A percentile compares a stretch with the other conserved stretches of the same genome.
Conservation (phyloP, 2,329 filamentous ascomycete species). For the Fusarium dlaminii region DNA sequence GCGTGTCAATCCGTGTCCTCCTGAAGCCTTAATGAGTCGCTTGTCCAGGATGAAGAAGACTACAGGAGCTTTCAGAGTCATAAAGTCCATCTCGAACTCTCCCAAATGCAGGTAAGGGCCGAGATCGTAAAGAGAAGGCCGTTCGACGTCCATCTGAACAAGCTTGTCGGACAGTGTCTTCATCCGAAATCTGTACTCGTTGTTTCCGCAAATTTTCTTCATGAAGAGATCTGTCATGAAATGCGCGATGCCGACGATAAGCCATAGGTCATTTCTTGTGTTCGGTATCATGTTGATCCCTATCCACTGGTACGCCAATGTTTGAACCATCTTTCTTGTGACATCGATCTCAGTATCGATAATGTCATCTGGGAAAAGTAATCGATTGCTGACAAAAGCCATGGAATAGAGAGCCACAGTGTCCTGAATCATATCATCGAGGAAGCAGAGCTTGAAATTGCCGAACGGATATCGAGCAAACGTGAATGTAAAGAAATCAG, state of each 20-base stretch:
- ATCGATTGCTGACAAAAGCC: slow-evolving; percentile 84
- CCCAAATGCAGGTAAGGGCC: slow-evolving; percentile 83
- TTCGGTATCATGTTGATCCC: slow-evolving; percentile 92
- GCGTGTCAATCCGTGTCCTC: slow-evolving; percentile 82
- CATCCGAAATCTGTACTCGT: slow-evolving; percentile 91
- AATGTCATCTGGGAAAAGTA: slow-evolving; percentile 86
- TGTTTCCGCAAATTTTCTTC: slow-evolving; percentile 89
- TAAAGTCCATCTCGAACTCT: slow-evolving; percentile 86
- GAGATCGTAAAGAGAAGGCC: slow-evolving; percentile 84
- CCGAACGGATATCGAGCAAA: slow-evolving; percentile 93
- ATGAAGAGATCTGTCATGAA: slow-evolving; percentile 97
- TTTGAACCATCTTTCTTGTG: slow-evolving; percentile 82
- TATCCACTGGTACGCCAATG: slow-evolving; percentile 91
- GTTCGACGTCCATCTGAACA: slow-evolving; percentile 80
- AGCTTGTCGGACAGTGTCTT: slow-evolving; percentile 86
- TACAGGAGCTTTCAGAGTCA: slow-evolving; percentile 88
- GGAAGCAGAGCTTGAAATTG: slow-evolving; percentile 92
- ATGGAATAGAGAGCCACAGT: slow-evolving; percentile 82
- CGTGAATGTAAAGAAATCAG: slow-evolving; percentile 90
- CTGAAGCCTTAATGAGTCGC: slow-evolving; percentile 84
- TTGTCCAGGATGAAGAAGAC: slow-evolving; percentile 95
- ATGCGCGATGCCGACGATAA: slow-evolving; percentile 87
- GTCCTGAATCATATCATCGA: slow-evolving; percentile 85
- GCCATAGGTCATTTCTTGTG: slow-evolving; percentile 83
- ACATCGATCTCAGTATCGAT: slow-evolving; percentile 86